A percentile compares a stretch with the other conserved stretches of the same genome.
Evolutionary conservation across 225 moss, liverwort and hornwort species (phyloP).

Genomic region (Physcomitrellopsis africana): DNA sequence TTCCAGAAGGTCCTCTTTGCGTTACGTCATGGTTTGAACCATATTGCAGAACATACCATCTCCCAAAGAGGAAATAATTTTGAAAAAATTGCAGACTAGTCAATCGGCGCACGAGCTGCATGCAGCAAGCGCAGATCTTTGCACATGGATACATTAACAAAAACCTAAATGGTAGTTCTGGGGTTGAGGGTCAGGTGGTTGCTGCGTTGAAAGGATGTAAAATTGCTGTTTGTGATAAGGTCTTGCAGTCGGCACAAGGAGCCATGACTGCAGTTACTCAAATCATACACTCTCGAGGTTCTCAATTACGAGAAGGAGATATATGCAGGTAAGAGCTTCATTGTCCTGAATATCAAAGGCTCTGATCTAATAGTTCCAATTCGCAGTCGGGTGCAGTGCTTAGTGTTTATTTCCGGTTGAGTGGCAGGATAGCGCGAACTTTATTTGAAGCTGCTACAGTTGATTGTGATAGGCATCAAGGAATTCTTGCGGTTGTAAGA

Average conservation of each 20-base stretch:
- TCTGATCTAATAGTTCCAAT: conserved; percentile 24
- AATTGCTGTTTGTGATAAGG: conserved; percentile 70
- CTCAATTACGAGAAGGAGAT: conserved; percentile 76
- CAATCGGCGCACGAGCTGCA: no score
- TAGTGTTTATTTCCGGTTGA: conserved; percentile 22
- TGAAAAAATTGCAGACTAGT: background rate
- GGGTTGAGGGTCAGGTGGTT: conserved; percentile 59
- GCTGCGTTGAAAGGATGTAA: conserved; percentile 78
- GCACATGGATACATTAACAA: background rate
- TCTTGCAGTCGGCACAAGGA: conserved; percentile 69
- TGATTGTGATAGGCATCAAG: conserved; percentile 54
- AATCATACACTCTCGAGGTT: conserved; percentile 65
- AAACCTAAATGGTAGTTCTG: background rate
- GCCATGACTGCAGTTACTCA: conserved; percentile 69
- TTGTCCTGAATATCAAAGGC: conserved; percentile 15
- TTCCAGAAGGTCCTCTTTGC: background rate
- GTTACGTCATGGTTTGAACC: background rate
- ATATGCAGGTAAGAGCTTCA: conserved; percentile 59
- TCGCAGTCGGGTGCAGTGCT: background rate
- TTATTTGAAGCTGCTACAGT: conserved; percentile 79
- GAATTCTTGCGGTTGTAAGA: conserved; percentile 76
- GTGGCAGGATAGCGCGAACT: conserved; percentile 68
- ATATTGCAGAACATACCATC: conserved; percentile 1
- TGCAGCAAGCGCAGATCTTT: background rate
- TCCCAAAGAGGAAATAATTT: background rate